A percentile compares a stretch with the other conserved stretches of the same genome.
Conservation (phyloP, 192 early-diverging fungal genomes). For the Radiomyces spectabilis region DNA sequence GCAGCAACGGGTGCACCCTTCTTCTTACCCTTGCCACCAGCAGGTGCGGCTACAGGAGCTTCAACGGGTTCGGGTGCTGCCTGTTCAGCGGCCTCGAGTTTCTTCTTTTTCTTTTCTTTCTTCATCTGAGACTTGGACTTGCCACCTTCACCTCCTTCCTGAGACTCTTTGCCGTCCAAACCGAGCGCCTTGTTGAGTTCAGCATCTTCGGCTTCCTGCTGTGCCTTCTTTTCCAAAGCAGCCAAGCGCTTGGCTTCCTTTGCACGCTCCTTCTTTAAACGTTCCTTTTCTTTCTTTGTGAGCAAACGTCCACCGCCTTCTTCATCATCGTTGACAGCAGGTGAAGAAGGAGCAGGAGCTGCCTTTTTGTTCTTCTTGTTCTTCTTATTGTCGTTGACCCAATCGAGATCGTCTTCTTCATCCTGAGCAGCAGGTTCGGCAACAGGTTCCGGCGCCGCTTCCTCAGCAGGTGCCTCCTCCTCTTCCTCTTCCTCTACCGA, state of each 20-base stretch:
- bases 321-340: conserved; percentile 27
- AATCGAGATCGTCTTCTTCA: conserved; percentile 62
- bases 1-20: conserved; percentile 44
- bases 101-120: conserved; percentile 55
- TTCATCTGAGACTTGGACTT: conserved; percentile 39
- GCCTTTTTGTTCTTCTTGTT: conserved; percentile 35
- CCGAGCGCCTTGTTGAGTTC: conserved; percentile 20
- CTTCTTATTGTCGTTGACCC: conserved; percentile 43
- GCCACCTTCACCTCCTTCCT: conserved; percentile 5
- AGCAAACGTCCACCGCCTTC: conserved; percentile 44
- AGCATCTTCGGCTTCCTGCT: conserved; percentile 25
- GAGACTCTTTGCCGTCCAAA: conserved; percentile 26
- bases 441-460: neutral
- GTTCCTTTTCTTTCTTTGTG: conserved; percentile 86
- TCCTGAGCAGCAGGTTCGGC: conserved; percentile 34
- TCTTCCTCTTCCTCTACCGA: conserved; percentile 4
- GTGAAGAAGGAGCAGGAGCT: conserved; percentile 43
- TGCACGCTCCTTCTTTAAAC: conserved; percentile 68
- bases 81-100: conserved; percentile 36
- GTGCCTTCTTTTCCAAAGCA: conserved; percentile 40
- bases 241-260: conserved; percentile 48
- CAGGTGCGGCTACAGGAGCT: conserved; percentile 11
- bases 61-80: conserved; percentile 26
- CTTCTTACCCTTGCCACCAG: conserved; percentile 43
- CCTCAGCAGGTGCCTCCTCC: neutral